phyloP scores from a whole-genome alignment of 257 asterid species.

The Solanum chilense region DNA sequence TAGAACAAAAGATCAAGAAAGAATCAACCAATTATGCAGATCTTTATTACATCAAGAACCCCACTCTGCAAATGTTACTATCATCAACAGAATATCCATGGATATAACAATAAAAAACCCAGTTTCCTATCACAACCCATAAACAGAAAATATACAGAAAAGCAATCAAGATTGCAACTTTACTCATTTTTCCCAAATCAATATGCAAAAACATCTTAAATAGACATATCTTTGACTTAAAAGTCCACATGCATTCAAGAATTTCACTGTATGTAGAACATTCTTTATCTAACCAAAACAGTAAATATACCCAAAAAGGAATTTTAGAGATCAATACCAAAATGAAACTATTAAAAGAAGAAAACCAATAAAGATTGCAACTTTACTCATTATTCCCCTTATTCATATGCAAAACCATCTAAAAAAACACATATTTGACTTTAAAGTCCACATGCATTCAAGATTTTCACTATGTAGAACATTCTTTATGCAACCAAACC shows the following conservation, averaged over 20 bases:
- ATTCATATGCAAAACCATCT: background rate
- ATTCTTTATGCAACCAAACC: background rate
- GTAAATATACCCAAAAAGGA: background rate
- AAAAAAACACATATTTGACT: background rate
- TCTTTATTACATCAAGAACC: background rate
- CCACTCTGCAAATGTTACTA: background rate
- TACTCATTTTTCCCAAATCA: constrained; percentile 1
- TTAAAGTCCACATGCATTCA: constrained; percentile 27
- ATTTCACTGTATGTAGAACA: background rate
- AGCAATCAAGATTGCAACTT: constrained; percentile 11
- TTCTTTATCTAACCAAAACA: background rate
- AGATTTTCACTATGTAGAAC: background rate
- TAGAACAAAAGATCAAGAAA: background rate
- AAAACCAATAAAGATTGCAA: background rate
- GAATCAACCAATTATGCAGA: background rate
- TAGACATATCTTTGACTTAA: background rate
- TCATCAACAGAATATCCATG: background rate
- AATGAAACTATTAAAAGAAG: background rate
- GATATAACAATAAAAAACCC: background rate
- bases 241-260: constrained; percentile 27
- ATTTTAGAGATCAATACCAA: background rate
- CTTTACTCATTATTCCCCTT: background rate
- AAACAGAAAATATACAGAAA: background rate
- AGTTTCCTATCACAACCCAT: constrained; percentile 1
- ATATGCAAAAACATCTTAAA: background rate